Base-by-base conservation (phyloP, 2,329 filamentous ascomycete species). In the Paradendryphiella salina region DNA sequence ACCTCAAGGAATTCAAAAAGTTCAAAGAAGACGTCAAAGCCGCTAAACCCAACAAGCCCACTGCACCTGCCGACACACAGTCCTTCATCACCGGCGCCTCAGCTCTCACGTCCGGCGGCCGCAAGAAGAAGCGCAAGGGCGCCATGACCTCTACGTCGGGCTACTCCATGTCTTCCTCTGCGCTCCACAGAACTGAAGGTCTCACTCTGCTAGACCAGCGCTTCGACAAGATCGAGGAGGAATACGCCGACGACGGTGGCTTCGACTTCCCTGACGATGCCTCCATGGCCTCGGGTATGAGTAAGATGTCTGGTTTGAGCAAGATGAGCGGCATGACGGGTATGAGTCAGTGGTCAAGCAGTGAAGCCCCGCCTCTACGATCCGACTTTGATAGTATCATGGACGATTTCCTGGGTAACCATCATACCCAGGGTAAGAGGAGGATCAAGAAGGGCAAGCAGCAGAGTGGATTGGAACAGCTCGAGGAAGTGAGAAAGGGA, bases 51-150 rank as follows among this genome's bases (percentile, higher is more conserved):
- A 71, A 77, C 73, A 56, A 57, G 50, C 66, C 28, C 13, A 74
- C 77, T 1, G 79, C 81, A 1, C 81, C 81, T 13, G 86, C 85
- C 3, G 87, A 87, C 57, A 66, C 87, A 38, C 85, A 88, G 65
- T 88, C 88, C 5, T 78, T 87, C 60, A 82, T 88, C 77, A 91
- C 87, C 1, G 73, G 73, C n/a, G 85, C 87, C 0, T 91, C 88
- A 0, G 76, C 73, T 2, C 87, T 89, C 1, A 88, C 86, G 55
- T 56, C 64, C 0, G 90, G 89, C 29, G 90, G 90, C 28, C 85
- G 89, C 44, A 83, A 82, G 55, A 97, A 97, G 85, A 96, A 96
- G 83, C 85, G 93, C 69, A 97, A 96, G 79, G 93, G 92, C 37
- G 93, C 94, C 2, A 77, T 95, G 72, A 97, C 93, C 3, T 90